Evolutionary conservation across 768 basidiomycete species (phyloP).

Genomic region (Russula earlei): DNA sequence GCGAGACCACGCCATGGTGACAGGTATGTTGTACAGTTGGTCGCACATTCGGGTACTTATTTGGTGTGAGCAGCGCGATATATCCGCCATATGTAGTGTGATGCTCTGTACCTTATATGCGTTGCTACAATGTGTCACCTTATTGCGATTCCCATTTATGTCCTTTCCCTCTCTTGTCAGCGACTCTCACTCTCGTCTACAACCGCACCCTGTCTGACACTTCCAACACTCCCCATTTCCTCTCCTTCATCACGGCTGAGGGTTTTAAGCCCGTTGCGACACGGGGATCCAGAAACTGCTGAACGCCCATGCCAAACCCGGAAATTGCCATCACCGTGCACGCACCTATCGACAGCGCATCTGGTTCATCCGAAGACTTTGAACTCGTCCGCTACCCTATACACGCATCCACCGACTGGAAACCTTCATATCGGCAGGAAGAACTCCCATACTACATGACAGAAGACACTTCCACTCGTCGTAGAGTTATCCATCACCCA

Average conservation of each 20-base stretch:
- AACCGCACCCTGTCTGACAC: not conserved
- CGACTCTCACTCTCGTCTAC: not conserved
- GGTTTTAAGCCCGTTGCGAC: not conserved
- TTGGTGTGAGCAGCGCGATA: conserved; percentile 32
- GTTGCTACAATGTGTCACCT: conserved; percentile 8
- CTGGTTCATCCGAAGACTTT: conserved; percentile 55
- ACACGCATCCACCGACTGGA: conserved; percentile 26
- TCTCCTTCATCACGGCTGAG: not conserved
- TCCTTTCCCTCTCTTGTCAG: conserved; percentile 1
- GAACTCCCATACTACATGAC: conserved; percentile 43
- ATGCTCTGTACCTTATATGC: conserved; percentile 14
- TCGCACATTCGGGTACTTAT: conserved; percentile 1
- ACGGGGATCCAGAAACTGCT: conserved; percentile 1
- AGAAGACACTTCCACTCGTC: conserved; percentile 38
- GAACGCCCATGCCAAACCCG: conserved; percentile 47
- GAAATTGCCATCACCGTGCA: conserved; percentile 67
- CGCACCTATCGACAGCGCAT: conserved; percentile 39
- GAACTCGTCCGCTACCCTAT: conserved; percentile 58
- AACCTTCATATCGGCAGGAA: conserved; percentile 28
- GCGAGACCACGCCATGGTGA: conserved; percentile 85
- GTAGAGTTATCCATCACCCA: conserved; percentile 33
- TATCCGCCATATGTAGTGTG: conserved; percentile 33
- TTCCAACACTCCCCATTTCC: not conserved
- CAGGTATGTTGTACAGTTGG: conserved; percentile 39
- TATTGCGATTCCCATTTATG: not conserved